A percentile compares a stretch with the other conserved stretches of the same genome.
phyloP scores from a whole-genome alignment of 208 protist species.

The Strigomonas culicis region DNA sequence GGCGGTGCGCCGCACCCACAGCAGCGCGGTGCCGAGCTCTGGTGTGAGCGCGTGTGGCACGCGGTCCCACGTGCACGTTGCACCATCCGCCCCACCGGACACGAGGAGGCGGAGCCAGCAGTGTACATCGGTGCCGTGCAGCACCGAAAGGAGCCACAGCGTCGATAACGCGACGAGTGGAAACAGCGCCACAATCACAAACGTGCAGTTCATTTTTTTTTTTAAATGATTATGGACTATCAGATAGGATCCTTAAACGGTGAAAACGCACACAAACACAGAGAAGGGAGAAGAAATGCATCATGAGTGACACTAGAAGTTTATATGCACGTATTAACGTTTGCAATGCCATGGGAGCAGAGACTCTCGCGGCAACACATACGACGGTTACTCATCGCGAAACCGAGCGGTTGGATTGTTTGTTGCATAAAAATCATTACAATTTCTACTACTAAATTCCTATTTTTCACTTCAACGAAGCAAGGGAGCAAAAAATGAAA shows the following conservation, averaged over 20 bases:
- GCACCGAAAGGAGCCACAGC: background rate
- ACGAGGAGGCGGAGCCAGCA: background rate
- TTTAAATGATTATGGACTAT: background rate
- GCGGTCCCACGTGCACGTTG: too few species aligned
- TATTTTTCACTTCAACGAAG: conserved; percentile 9
- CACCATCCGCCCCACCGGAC: background rate
- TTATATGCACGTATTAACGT: too few species aligned
- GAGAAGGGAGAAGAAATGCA: conserved; percentile 1
- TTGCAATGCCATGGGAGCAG: too few species aligned
- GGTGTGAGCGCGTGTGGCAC: conserved; percentile 3
- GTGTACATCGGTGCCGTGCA: background rate
- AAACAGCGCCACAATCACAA: background rate
- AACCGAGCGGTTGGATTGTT: background rate
- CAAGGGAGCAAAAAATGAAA: background rate
- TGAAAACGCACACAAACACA: background rate
- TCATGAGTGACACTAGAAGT: too few species aligned
- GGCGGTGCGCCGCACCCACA: conserved; percentile 35
- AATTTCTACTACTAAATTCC: background rate
- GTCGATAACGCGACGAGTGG: background rate
- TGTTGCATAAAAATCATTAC: background rate
- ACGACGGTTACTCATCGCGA: too few species aligned
- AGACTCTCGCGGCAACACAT: too few species aligned
- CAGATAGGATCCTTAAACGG: too few species aligned
- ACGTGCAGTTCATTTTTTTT: background rate
- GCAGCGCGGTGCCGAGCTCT: conserved; percentile 21